These are phyloP conservation scores for Erigeron canadensis DNA, from an alignment of 129 eudicot species.

Conservation along the genomic window DNA sequence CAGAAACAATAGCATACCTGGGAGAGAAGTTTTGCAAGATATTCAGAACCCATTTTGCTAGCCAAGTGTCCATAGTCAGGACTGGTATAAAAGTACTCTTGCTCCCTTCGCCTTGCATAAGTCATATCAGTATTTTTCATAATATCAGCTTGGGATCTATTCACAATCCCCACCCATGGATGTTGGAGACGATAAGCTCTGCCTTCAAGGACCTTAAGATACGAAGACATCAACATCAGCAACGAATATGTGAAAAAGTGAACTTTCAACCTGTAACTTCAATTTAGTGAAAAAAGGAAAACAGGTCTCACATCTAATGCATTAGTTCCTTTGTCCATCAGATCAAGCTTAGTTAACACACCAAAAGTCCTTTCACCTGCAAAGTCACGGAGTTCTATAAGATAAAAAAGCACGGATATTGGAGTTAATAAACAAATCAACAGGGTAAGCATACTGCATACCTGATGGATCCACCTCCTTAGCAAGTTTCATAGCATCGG, in stretches of 20 bases:
- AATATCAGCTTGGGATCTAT: slow-evolving; percentile 90
- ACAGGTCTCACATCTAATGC: slow-evolving; percentile 61
- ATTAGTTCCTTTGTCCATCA: slow-evolving; percentile 93
- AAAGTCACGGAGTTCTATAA: slow-evolving; percentile 1
- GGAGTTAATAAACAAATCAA: background rate
- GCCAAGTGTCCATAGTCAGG: slow-evolving; percentile 86
- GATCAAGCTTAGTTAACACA: slow-evolving; percentile 82
- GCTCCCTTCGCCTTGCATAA: slow-evolving; percentile 68
- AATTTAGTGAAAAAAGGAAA: background rate
- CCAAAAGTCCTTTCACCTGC: slow-evolving; percentile 90
- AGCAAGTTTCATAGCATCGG: slow-evolving; percentile 87
- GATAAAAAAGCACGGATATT: background rate
- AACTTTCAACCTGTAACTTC: background rate
- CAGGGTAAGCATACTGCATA: slow-evolving; percentile 40
- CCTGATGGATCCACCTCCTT: slow-evolving; percentile 90
- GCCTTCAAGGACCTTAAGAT: slow-evolving; percentile 76
- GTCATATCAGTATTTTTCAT: slow-evolving; percentile 76
- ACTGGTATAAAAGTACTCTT: slow-evolving; percentile 78
- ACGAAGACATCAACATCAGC: background rate
- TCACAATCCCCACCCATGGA: slow-evolving; percentile 92
- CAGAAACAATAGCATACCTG: slow-evolving; percentile 36
- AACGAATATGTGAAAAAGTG: background rate
- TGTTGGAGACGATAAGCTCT: slow-evolving; percentile 80
- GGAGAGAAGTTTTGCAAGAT: slow-evolving; percentile 88
- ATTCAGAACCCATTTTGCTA: slow-evolving; percentile 82